Conservation (phyloP, 129 eudicot species). For the Flaveria sonorensis region DNA sequence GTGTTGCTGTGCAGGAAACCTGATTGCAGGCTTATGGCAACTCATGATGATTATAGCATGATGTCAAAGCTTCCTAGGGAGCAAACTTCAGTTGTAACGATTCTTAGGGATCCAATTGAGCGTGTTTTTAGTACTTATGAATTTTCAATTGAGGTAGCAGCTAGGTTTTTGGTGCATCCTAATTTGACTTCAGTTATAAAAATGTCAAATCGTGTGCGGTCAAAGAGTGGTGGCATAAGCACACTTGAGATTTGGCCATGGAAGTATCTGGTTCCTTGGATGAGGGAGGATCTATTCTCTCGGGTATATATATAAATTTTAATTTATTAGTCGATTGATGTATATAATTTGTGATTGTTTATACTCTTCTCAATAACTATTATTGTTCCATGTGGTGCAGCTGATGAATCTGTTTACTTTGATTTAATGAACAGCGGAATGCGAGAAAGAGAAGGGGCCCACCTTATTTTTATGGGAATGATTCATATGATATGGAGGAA, state of each 20-base stretch:
- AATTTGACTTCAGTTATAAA: conserved; percentile 71
- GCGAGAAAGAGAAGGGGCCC: conserved; percentile 49
- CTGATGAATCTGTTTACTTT: conserved; percentile 31
- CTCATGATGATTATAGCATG: conserved; percentile 97
- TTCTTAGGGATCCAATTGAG: conserved; percentile 84
- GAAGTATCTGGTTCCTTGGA: conserved; percentile 99
- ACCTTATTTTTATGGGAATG: conserved; percentile 38
- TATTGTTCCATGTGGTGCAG: conserved; percentile 20
- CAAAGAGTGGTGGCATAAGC: conserved; percentile 60
- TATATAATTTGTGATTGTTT: not conserved
- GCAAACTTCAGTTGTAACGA: conserved; percentile 84
- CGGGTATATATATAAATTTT: conserved; percentile 52
- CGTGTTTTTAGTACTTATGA: conserved; percentile 94
- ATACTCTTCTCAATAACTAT: conserved; percentile 5
- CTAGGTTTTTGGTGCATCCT: conserved; percentile 88
- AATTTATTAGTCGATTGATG: not conserved
- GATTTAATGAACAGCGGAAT: conserved; percentile 66
- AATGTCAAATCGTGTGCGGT: conserved; percentile 61
- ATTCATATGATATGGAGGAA: conserved; percentile 80
- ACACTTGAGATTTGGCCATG: conserved; percentile 98
- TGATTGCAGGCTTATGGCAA: conserved; percentile 69
- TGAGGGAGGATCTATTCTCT: conserved; percentile 90
- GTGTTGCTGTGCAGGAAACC: conserved; percentile 57
- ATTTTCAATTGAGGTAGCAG: conserved; percentile 91
- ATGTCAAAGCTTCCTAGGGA: conserved; percentile 80